phyloP scores from a whole-genome alignment of 306 rosid genomes.

The Gleditsia sinensis region DNA sequence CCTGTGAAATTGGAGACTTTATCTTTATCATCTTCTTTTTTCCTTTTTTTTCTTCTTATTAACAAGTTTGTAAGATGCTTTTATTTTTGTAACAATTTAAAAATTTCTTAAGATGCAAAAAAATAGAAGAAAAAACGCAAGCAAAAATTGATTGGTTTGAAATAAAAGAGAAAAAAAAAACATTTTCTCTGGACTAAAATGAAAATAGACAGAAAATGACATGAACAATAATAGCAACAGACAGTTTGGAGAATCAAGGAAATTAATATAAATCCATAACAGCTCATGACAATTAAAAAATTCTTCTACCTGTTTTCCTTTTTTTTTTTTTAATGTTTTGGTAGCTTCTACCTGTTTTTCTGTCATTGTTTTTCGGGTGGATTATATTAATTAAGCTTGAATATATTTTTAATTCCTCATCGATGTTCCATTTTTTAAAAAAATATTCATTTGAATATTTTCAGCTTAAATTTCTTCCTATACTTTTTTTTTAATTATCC shows the following conservation, averaged over 20 bases:
- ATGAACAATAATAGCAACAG: background rate
- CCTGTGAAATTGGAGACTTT: background rate
- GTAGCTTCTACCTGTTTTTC: too few species aligned
- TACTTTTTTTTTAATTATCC: too few species aligned
- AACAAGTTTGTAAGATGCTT: too few species aligned
- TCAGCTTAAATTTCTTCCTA: too few species aligned
- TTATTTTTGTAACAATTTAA: too few species aligned
- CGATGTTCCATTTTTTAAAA: too few species aligned
- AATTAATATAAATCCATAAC: background rate
- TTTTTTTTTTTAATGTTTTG: background rate
- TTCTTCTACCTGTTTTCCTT: background rate
- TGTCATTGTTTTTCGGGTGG: too few species aligned
- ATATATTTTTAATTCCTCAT: too few species aligned
- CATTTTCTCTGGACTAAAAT: background rate
- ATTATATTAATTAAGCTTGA: too few species aligned
- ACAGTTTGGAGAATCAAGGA: constrained; percentile 15
- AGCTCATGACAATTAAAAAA: constrained; percentile 27
- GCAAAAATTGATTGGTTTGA: background rate
- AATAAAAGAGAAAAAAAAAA: background rate
- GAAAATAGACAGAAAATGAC: background rate
- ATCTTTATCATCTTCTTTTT: too few species aligned
- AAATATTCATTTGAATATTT: too few species aligned
- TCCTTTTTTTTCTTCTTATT: too few species aligned
- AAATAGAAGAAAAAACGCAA: background rate
- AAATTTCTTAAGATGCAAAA: background rate